phyloP scores from a whole-genome alignment of 345 rosid genomes.

The Citrus medica region DNA sequence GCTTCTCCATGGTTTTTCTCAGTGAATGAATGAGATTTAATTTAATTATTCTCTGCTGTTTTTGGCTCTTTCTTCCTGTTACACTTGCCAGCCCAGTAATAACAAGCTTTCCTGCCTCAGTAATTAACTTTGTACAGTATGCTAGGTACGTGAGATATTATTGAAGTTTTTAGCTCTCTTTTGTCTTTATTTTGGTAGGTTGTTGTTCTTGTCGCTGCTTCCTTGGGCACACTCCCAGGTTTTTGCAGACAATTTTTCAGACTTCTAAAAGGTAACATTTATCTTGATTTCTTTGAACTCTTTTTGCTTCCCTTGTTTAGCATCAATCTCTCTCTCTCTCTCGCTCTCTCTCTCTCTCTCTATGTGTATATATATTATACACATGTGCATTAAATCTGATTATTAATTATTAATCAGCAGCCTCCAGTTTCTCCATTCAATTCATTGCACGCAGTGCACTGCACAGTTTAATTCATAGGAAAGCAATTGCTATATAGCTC shows the following conservation, averaged over 20 bases:
- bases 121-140: constrained; percentile 4
- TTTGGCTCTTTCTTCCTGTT: not conserved
- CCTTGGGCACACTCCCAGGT: constrained; percentile 41
- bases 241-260: constrained; percentile 32
- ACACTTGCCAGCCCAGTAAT: not conserved
- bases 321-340: too few species aligned
- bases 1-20: not conserved
- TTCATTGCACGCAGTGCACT: not conserved
- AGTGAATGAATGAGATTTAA: not conserved
- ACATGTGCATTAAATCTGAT: not conserved
- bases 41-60: not conserved
- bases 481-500: not conserved
- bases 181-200: constrained; percentile 27
- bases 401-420: not conserved
- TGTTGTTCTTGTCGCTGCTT: constrained; percentile 42
- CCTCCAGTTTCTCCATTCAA: not conserved
- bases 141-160: constrained; percentile 14
- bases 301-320: not conserved
- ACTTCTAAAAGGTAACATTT: constrained; percentile 29
- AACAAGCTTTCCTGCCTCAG: constrained; percentile 23
- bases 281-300: constrained; percentile 7
- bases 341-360: too few species aligned
- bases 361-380: too few species aligned
- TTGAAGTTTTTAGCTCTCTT: constrained; percentile 17
- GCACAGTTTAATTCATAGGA: not conserved